phyloP scores from a whole-genome alignment of 2,329 filamentous ascomycete genomes.

The Arthrocladium fulminans region DNA sequence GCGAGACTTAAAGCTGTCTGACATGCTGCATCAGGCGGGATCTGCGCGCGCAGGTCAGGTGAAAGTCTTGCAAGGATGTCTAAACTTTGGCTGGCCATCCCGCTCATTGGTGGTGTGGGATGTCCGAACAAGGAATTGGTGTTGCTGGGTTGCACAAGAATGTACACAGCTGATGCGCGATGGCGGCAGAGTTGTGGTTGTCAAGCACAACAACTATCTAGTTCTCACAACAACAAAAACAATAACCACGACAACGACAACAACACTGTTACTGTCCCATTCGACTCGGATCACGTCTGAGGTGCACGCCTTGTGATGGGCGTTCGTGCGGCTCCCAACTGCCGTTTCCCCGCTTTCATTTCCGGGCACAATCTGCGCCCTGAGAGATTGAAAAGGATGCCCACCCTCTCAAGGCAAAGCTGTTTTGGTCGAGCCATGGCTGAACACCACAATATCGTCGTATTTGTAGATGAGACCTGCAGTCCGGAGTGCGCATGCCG shows the following conservation, averaged over 20 bases:
- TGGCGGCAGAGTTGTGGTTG: neutral
- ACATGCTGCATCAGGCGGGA: slow-evolving; percentile 3
- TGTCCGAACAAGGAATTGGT: slow-evolving; percentile 3
- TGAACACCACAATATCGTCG: neutral
- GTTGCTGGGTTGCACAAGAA: slow-evolving; percentile 1
- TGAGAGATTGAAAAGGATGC: neutral
- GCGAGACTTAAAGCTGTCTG: slow-evolving; percentile 16
- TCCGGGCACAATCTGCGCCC: neutral
- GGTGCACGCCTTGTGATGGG: too few relatives aligned
- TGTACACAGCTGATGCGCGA: slow-evolving; percentile 3
- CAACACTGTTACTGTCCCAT: too few relatives aligned
- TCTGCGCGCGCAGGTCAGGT: neutral
- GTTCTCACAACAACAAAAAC: neutral
- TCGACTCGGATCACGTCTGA: too few relatives aligned
- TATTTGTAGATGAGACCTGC: neutral
- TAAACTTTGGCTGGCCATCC: neutral
- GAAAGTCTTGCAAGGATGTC: slow-evolving; percentile 6
- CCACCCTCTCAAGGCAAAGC: neutral
- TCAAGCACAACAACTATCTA: neutral
- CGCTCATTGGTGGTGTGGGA: slow-evolving; percentile 9
- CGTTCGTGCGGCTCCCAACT: too few relatives aligned
- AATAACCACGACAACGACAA: too few relatives aligned
- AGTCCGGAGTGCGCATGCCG: too few relatives aligned
- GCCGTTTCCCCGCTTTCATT: neutral
- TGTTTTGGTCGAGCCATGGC: neutral